These are phyloP conservation scores for Suhomyces faveliae DNA, from an alignment of 805 yeast species.

Conservation along the genomic window DNA sequence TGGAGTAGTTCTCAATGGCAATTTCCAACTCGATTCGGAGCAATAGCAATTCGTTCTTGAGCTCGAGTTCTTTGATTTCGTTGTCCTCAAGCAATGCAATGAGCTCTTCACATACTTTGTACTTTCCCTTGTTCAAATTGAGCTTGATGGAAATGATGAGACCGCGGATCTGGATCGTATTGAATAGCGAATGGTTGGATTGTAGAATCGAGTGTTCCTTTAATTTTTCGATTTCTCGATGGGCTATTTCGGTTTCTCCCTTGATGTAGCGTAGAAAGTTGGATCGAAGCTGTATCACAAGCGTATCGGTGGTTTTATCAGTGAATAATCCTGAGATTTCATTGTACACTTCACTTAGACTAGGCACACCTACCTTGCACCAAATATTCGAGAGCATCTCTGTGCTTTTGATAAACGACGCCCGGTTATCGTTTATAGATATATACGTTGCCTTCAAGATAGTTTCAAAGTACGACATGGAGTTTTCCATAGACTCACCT, in stretches of 20 bases:
- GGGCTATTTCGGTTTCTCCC: conserved; percentile 44
- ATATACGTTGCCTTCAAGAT: conserved; percentile 55
- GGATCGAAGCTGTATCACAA: conserved; percentile 41
- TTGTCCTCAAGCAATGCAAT: conserved; percentile 30
- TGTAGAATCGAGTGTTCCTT: conserved; percentile 16
- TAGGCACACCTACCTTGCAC: conserved; percentile 51
- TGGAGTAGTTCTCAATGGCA: conserved; percentile 29
- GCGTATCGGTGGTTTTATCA: conserved; percentile 34
- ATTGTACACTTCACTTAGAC: conserved; percentile 47
- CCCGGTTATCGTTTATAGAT: conserved; percentile 47
- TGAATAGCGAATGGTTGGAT: conserved; percentile 39
- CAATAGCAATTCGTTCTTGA: conserved; percentile 26
- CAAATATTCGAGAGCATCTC: conserved; percentile 47
- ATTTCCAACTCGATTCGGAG: conserved; percentile 30
- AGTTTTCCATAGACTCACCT: conserved; percentile 42
- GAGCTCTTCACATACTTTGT: conserved; percentile 31
- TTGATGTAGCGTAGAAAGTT: conserved; percentile 27
- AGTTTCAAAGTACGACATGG: conserved; percentile 46
- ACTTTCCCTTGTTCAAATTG: conserved; percentile 40
- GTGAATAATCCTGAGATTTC: conserved; percentile 46
- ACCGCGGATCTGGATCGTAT: conserved; percentile 41
- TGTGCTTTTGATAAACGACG: conserved; percentile 46
- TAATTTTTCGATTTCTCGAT: conserved; percentile 32
- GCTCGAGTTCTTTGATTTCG: conserved; percentile 30
- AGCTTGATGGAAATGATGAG: conserved; percentile 37